These are phyloP conservation scores for Aspergillus ellipticus DNA, from an alignment of 495 filamentous ascomycete species.

Conservation along the genomic window DNA sequence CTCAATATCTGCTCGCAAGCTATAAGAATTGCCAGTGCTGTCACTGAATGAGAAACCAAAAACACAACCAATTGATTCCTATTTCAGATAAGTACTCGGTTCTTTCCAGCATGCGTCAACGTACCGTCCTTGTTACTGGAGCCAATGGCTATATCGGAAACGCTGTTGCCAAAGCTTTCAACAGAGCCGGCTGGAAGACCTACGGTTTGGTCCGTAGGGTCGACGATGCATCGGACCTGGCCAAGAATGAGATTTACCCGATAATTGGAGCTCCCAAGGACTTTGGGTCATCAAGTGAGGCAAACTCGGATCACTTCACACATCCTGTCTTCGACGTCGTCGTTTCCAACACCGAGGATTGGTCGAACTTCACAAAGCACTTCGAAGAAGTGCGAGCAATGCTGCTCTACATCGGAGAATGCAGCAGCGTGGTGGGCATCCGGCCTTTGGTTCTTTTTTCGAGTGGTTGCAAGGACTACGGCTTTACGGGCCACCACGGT, in stretches of 20 bases:
- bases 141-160: slow-evolving; percentile 20
- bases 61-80: too few relatives aligned
- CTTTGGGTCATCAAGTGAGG: not conserved
- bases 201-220: slow-evolving; percentile 8
- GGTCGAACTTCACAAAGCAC: slow-evolving; percentile 3
- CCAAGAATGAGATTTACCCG: slow-evolving; percentile 10
- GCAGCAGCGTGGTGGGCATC: slow-evolving; percentile 2
- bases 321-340: slow-evolving; percentile 8
- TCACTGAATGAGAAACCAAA: too few relatives aligned
- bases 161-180: slow-evolving; percentile 12
- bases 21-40: too few relatives aligned
- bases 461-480: slow-evolving; percentile 17
- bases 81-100: too few relatives aligned
- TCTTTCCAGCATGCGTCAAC: not conserved
- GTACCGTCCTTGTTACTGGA: slow-evolving; percentile 11
- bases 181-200: slow-evolving; percentile 11
- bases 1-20: too few relatives aligned
- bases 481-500: slow-evolving; percentile 7
- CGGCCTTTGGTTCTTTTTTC: slow-evolving; percentile 10
- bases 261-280: slow-evolving; percentile 9
- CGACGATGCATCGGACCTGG: not conserved
- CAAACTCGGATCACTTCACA: not conserved
- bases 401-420: not conserved
- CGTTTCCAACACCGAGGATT: slow-evolving; percentile 10
- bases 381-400: not conserved